Evolutionary conservation across 1,284 basidiomycete species (phyloP), one percentile per base, ranked within the genome.

Genomic region (Boletus hoseneyae): DNA sequence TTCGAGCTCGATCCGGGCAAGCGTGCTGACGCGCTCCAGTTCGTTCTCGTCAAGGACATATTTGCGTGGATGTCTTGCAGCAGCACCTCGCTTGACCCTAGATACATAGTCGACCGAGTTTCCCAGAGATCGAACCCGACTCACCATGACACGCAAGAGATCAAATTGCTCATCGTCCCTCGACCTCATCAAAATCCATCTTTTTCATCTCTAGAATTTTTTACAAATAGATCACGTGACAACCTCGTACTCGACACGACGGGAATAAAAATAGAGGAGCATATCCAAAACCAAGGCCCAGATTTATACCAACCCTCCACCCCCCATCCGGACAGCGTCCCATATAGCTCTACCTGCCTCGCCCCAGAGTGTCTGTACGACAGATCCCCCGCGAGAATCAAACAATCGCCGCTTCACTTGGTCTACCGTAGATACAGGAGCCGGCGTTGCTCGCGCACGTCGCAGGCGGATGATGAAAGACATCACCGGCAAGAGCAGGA

Each of bases 31-130:
- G 36, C 97, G 85, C 63, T 90, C 85, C 32, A 99, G 77, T 71
- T 99, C 96, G 41, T 80, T 75, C 61, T 97, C 92, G 66, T 98
- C 93, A 37, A 99, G 82, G 49, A 90, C 79, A 69, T 98, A 98
- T 73, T 90, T 93, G 63, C 76, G 72, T 4, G 97, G 96, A 61
- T 94, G 81, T 54, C 79, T 79, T 2, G 78, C 75, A 16, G 93
- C 76, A 21, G 84, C 27, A 15, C 36, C 36, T 13, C 36, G 81
- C 55, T 83, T 85, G 35, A 98, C 87, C 96, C 96, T 88, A 49
- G 60, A 59, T 44, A 43, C 9, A 32, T 15, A n/a, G 45, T 51
- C 5, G 32, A 44, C 25, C 16, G 16, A 6, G 7, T 29, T 3
- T 7, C 5, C 10, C 2, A 6, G 37, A 2, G 13, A 11, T 47